Base-by-base conservation (phyloP, 345 rosid genomes). In the Linum lewisii region DNA sequence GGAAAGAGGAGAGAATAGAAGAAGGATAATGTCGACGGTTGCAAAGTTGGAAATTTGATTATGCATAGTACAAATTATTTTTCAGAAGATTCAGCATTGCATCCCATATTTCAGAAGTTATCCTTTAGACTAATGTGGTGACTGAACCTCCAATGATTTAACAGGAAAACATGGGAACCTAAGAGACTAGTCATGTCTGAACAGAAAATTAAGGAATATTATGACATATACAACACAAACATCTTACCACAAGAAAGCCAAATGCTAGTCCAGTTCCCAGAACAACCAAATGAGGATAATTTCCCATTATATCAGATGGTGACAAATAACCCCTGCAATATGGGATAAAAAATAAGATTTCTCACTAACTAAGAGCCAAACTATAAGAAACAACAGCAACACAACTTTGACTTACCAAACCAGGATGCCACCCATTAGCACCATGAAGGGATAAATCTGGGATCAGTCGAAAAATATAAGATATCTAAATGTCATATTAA, bases 181-280 rank as follows among this genome's bases (percentile, higher is more conserved):
- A n/a, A n/a, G n/a, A n/a, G 32, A 26, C 32, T 2, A 2, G 32
- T 26, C 32, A 29, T 29, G 34, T 29, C 34, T 26, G 32, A 26
- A 26, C 32, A 29, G 34, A 5, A 29, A 3, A 29, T 4, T 5
- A 4, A 29, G 2, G 34, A 29, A 29, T 29, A 29, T 29, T 8
- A 29, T 29, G 1, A 8, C 34, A 56, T 6, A 26, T 29, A 22
- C 37, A 65, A 23, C 37, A 44, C 24, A 2, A 8, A 63, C n/a
- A 65, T 62, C 84, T 51, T 78, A 93, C 99, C 96, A 93, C 99
- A 21, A 89, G 84, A 72, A 93, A 93, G 50, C 99, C 99, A 76
- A 93, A 93, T 44, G 99, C 95, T 78, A 93, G 94, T 71, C 99
- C 99, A 66, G 97, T 93, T 75, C 97, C 99, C 42, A 85, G 60